Base-by-base conservation (phyloP, 768 basidiomycete genomes). In the Boletus insuetus region DNA sequence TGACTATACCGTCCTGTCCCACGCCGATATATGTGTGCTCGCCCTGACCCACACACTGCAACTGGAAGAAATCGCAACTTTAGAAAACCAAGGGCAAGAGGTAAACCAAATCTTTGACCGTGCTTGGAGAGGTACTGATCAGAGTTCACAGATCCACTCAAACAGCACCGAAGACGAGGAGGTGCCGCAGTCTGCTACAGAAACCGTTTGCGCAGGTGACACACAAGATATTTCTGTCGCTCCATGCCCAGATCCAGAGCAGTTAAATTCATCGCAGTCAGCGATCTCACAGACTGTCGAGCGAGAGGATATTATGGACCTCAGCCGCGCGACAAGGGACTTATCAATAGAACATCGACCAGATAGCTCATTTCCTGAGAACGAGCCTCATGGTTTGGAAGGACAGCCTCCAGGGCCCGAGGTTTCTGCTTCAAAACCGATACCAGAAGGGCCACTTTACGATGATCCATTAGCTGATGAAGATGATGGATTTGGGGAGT, bases 1-100 rank as follows among this genome's bases (percentile, higher is more conserved):
- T 68, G 97, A 99, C 73, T 95, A 94, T 68, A 77, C 91, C 41
- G 95, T 94, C 45, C 79, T 99, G 38, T 97, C 94, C 14, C 83
- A 87, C 70, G 81, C 94, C 14, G 97, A 99, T 84, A 70, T 99
- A 40, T 87, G 89, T 63, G 85, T 98, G 37, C 73, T 98, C 47
- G 96, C 97, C 1, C 76, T 99, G 62, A 93, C 94, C 7, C 86
- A 90, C 67, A 80, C 85, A 22, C 74, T 96, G 52, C 83, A 92
- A 62, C 75, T 83, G 51, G 78, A 79, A 66, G 80, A 75, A 37
- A 77, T 77, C 55, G 54, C 46, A 17, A 29, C 44, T 4, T 32
- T 29, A 12, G 63, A 64, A 48, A 67, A 67, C 20, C 52, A 69
- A 52, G 73, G 72, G 56, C 61, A 72, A 40, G 60, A 67, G 40